Conservation (phyloP, 148 eudicot genomes). For the Cornus florida region DNA sequence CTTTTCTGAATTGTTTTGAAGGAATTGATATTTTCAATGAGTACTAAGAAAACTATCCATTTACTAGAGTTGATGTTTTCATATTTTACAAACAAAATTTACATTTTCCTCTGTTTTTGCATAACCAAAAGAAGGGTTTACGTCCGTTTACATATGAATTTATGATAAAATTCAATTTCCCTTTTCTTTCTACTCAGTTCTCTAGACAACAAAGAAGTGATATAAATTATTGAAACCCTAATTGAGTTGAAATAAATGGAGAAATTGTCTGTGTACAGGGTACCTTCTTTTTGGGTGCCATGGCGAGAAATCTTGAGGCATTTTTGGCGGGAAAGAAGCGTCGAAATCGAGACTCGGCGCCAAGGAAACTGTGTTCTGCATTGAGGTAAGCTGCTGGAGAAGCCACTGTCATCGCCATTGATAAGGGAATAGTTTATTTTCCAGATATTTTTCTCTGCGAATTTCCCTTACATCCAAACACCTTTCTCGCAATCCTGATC, state of each 20-base stretch:
- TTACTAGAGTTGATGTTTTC: too few relatives aligned
- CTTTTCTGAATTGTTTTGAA: too few relatives aligned
- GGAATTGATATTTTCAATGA: too few relatives aligned
- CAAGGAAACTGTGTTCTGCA: not conserved
- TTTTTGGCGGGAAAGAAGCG: constrained; percentile 29
- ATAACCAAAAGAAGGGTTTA: not conserved
- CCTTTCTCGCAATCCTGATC: constrained; percentile 3
- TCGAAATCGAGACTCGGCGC: constrained; percentile 9
- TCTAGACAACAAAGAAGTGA: not conserved
- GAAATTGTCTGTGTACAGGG: not conserved
- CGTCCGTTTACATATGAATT: not conserved
- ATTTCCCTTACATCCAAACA: not conserved
- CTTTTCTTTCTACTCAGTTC: not conserved
- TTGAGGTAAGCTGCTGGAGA: constrained; percentile 10
- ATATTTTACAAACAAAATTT: not conserved
- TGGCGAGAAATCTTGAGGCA: constrained; percentile 55
- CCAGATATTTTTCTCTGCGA: not conserved
- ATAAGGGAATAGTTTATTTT: not conserved
- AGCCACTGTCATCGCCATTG: constrained; percentile 20
- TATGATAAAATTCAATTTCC: not conserved
- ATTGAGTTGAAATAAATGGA: not conserved
- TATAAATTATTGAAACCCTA: not conserved
- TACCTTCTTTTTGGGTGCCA: constrained; percentile 91
- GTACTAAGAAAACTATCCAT: too few relatives aligned
- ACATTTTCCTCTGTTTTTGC: not conserved